phyloP scores from a whole-genome alignment of 2,329 filamentous ascomycete genomes.

The Triangularia verruculosa region DNA sequence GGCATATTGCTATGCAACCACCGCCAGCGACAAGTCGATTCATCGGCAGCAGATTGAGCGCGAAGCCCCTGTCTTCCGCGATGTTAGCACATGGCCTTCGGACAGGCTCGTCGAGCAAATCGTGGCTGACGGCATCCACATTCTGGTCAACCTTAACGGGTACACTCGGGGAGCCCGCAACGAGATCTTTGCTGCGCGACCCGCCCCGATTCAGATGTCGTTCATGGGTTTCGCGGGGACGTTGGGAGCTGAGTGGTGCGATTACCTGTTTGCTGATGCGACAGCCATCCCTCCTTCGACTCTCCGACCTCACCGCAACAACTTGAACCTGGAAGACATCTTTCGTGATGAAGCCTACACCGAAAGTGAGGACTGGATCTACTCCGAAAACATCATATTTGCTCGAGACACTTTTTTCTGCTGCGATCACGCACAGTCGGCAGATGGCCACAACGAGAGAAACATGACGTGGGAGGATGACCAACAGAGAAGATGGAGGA shows the following conservation, averaged over 20 bases:
- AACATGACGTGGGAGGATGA: conserved; percentile 79
- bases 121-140: conserved; percentile 82
- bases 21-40: conserved; percentile 79
- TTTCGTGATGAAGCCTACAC: conserved; percentile 64
- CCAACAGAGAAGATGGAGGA: conserved; percentile 77
- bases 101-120: conserved; percentile 86
- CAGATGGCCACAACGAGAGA: conserved; percentile 62
- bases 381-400: conserved; percentile 95
- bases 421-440: conserved; percentile 92
- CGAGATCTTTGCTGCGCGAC: conserved; percentile 91
- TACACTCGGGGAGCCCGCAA: conserved; percentile 97
- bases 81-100: conserved; percentile 82
- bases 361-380: conserved; percentile 79
- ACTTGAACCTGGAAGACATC: conserved; percentile 69
- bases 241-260: conserved; percentile 95
- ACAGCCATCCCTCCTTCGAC: conserved; percentile 82
- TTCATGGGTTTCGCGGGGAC: conserved; percentile 99
- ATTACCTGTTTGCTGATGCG: conserved; percentile 89
- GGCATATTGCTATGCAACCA: conserved; percentile 95
- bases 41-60: conserved; percentile 91
- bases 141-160: conserved; percentile 95
- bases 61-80: conserved; percentile 86
- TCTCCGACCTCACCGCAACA: conserved; percentile 73
- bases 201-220: conserved; percentile 96
- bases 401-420: conserved; percentile 96